Evolutionary conservation across 331 rosid species (phyloP), one percentile per base, ranked within the genome.

Genomic region (Erythrophleum ivorense): DNA sequence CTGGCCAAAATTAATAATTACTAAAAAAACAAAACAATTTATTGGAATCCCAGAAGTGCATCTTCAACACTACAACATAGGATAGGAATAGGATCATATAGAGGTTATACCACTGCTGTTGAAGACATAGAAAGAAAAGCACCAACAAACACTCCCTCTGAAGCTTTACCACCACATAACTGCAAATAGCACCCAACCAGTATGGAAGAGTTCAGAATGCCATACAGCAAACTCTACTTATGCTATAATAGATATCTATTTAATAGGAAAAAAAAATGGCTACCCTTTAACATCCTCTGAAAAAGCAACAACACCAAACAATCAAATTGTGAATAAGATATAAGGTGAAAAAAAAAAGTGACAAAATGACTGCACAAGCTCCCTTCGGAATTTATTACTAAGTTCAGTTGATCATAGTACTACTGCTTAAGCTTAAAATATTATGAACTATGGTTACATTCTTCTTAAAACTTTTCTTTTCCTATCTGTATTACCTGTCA

Each of bases 71-170:
- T 57, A 33, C 36, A 58, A 59, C 24, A 29, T 58, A 21, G 78
- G 48, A 80, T 52, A 31, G 18, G 40, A 66, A 79, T 36, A 46
- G 15, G 55, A 72, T 75, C 29, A 41, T 76, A 76, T 71, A 43
- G 78, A 50, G 81, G 55, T 67, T 64, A 57, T 88, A 96, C 97
- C 95, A 94, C 98, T 65, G 99, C 97, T 59, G 98, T 96, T 8
- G 97, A 96, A 76, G 99, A 96, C 97, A 96, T 91, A 49, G 99
- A 96, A 78, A 91, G 95, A 83, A 96, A 90, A 83, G 90, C 92
- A 82, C 99, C 98, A 82, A 92, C 88, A 59, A 90, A 96, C 24
- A 96, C 90, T 82, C 97, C 99, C 85, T 96, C 99, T 33, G 98
- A 93, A 80, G 97, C 85, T 81, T 89, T 91, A 75, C 99, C 99